These are phyloP conservation scores for Coniochaeta pulveracea DNA, from an alignment of 2,329 filamentous ascomycete species.

Conservation along the genomic window DNA sequence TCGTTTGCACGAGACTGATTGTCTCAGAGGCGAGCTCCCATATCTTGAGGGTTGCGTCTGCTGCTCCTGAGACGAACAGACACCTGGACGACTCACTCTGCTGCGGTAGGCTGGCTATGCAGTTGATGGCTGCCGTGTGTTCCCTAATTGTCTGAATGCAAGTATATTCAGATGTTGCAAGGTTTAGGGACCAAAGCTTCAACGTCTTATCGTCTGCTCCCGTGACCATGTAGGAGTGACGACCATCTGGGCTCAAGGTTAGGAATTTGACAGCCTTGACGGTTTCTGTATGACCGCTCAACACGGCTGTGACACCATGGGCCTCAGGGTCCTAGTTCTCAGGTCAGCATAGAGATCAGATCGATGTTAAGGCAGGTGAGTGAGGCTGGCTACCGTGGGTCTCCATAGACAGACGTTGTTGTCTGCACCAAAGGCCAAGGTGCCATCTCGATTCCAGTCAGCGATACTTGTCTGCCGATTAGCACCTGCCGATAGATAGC, in stretches of 20 bases:
- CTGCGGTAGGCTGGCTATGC: conserved; percentile 34
- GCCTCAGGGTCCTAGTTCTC: conserved; percentile 20
- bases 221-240: conserved; percentile 53
- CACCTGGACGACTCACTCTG: conserved; percentile 18
- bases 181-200: conserved; percentile 52
- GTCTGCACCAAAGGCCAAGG: conserved; percentile 82
- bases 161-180: conserved; percentile 17
- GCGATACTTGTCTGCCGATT: conserved; percentile 84
- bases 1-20: conserved; percentile 52
- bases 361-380: not conserved
- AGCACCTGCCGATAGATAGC: conserved; percentile 65
- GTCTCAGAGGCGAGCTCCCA: conserved; percentile 53
- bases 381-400: conserved; percentile 49
- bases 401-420: conserved; percentile 84
- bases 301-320: conserved; percentile 52
- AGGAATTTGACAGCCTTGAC: conserved; percentile 82
- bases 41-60: conserved; percentile 60
- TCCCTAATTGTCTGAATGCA: conserved; percentile 46
- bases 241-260: conserved; percentile 31
- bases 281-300: conserved; percentile 65
- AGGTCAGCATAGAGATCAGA: not conserved
- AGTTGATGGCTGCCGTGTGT: conserved; percentile 70
- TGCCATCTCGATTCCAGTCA: conserved; percentile 67
- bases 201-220: conserved; percentile 74
- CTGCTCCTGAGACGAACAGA: conserved; percentile 66